phyloP scores from a whole-genome alignment of 768 basidiomycete species.

The Coprinopsis sp. region DNA sequence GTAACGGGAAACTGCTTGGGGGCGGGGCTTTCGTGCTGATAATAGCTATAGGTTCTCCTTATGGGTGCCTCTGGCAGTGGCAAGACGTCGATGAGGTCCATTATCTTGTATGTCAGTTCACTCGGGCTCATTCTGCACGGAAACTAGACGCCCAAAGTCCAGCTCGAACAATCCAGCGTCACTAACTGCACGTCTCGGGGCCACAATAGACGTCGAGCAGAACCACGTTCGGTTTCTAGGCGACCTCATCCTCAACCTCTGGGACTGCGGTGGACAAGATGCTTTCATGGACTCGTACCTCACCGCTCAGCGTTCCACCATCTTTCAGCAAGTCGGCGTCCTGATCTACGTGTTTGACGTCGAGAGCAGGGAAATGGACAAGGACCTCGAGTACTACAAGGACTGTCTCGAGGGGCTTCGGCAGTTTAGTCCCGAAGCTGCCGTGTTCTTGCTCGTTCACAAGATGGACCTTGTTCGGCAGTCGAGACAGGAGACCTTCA shows the following conservation, averaged over 20 bases:
- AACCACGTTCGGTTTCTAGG: slow-evolving; percentile 97
- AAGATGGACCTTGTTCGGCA: slow-evolving; percentile 94
- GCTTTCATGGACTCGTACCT: slow-evolving; percentile 98
- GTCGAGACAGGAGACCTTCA: slow-evolving; percentile 54
- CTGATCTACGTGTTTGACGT: slow-evolving; percentile 99
- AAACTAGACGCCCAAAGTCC: slow-evolving; percentile 15
- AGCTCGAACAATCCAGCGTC: slow-evolving; percentile 95
- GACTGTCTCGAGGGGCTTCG: slow-evolving; percentile 84
- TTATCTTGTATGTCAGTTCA: slow-evolving; percentile 83
- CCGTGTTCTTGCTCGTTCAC: slow-evolving; percentile 87
- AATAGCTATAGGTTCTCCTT: slow-evolving; percentile 70
- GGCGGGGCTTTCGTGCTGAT: slow-evolving; percentile 4
- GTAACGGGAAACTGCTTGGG: slow-evolving; percentile 24
- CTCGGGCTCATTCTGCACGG: slow-evolving; percentile 7
- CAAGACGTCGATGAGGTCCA: slow-evolving; percentile 97
- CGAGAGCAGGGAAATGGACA: slow-evolving; percentile 75
- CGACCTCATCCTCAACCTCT: slow-evolving; percentile 91
- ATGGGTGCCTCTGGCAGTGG: slow-evolving; percentile 97
- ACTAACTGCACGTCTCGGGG: slow-evolving; percentile 85
- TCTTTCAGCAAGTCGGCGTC: slow-evolving; percentile 95
- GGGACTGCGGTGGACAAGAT: slow-evolving; percentile 99
- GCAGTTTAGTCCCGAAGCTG: slow-evolving; percentile 76
- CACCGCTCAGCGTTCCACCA: slow-evolving; percentile 84
- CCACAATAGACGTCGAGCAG: slow-evolving; percentile 97
- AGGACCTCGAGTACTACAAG: slow-evolving; percentile 88